A percentile compares a stretch with the other conserved stretches of the same genome.
Conservation (phyloP, 257 asterid species). For the Paraleonurus japonicus region DNA sequence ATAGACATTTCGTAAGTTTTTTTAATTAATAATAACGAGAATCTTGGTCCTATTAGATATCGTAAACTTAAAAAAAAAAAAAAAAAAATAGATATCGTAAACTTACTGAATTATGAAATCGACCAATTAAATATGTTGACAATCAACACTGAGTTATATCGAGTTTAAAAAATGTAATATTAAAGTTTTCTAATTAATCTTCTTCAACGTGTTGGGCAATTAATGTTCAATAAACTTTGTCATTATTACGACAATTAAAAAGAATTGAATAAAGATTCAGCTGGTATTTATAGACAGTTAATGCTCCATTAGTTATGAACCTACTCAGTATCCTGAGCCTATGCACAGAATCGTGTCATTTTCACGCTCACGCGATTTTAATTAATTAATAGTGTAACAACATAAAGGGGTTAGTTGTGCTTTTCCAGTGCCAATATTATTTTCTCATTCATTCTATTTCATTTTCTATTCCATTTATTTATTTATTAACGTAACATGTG, state of each 20-base stretch:
- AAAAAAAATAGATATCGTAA: not conserved
- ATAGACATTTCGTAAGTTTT: not conserved
- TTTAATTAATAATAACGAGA: not conserved
- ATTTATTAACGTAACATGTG: too few relatives aligned
- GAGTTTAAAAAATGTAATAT: not conserved
- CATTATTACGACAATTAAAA: conserved; percentile 13
- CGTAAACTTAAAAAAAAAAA: not conserved
- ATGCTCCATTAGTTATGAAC: conserved; percentile 24
- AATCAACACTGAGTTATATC: not conserved
- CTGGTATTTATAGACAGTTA: conserved; percentile 23
- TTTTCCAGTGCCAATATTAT: not conserved
- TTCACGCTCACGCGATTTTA: conserved; percentile 3
- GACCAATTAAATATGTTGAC: not conserved
- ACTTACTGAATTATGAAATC: not conserved
- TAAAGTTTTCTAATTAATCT: not conserved
- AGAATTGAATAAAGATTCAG: not conserved
- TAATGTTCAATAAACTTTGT: not conserved
- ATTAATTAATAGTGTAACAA: not conserved
- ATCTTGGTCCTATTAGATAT: not conserved
- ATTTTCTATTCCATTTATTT: too few relatives aligned
- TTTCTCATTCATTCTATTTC: too few relatives aligned
- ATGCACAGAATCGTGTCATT: conserved; percentile 15
- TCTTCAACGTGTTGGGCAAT: not conserved
- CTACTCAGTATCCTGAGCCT: conserved; percentile 16
- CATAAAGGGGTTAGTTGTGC: not conserved